These are phyloP conservation scores for Fibroporia radiculosa DNA, from an alignment of 768 basidiomycete species.

Conservation along the genomic window DNA sequence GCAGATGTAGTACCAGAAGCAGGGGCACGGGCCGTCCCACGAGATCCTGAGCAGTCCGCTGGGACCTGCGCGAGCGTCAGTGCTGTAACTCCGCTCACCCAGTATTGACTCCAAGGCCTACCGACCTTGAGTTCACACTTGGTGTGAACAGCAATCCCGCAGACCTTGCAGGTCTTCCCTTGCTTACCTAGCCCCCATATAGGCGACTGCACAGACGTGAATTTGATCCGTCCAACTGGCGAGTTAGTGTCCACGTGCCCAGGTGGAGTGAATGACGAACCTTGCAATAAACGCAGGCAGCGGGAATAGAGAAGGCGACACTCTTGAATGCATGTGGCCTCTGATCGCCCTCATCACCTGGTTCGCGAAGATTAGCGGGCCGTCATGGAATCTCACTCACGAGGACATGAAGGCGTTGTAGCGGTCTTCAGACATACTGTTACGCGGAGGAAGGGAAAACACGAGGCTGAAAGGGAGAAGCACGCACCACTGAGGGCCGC, in stretches of 20 bases:
- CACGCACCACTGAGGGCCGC: constrained; percentile 56
- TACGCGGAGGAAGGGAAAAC: constrained; percentile 7
- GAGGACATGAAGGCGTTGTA: not conserved
- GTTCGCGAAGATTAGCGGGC: not conserved
- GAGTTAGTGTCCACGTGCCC: not conserved
- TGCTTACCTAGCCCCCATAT: constrained; percentile 87
- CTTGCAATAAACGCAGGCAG: constrained; percentile 77
- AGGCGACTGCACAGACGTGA: no score
- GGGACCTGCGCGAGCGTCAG: constrained; percentile 42
- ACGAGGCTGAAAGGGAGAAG: not conserved
- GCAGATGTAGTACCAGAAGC: constrained; percentile 9
- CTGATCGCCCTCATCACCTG: constrained; percentile 69
- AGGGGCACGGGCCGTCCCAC: constrained; percentile 16
- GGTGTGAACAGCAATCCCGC: constrained; percentile 72
- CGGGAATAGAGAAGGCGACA: constrained; percentile 80
- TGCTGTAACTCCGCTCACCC: constrained; percentile 6
- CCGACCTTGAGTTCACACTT: constrained; percentile 82
- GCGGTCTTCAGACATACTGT: not conserved
- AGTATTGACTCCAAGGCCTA: not conserved
- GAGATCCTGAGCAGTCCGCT: constrained; percentile 49
- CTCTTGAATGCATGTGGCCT: constrained; percentile 77
- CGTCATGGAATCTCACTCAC: not conserved
- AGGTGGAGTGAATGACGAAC: constrained; percentile 27
- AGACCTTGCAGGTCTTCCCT: constrained; percentile 76
- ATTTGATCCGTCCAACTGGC: no score